Percentiles rank a stretch among this genome's conserved stretches.
phyloP scores from a whole-genome alignment of 106 monocot species.

The Dendrobium officinale region DNA sequence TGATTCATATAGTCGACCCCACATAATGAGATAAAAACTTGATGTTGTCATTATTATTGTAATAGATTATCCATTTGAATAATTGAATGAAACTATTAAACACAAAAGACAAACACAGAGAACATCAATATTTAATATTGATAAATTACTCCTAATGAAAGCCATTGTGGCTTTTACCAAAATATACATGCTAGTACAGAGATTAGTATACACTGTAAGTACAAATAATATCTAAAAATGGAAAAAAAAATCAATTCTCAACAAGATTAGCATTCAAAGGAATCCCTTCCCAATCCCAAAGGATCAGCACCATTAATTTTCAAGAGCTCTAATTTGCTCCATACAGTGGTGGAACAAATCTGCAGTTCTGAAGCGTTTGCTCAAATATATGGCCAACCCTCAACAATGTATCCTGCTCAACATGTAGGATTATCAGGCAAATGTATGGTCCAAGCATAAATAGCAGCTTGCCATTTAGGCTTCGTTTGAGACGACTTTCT shows the following conservation, averaged over 20 bases:
- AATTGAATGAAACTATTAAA: not conserved
- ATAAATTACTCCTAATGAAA: not conserved
- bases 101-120: not conserved
- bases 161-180: not conserved
- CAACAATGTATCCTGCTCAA: conserved; percentile 58
- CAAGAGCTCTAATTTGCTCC: not conserved
- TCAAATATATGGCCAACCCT: conserved; percentile 83
- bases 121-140: not conserved
- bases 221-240: not conserved
- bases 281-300: not conserved
- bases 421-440: conserved; percentile 2
- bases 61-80: no score
- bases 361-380: conserved; percentile 55
- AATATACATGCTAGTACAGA: not conserved
- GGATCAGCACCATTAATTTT: not conserved
- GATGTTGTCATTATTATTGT: no score
- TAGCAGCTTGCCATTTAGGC: not conserved
- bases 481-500: no score
- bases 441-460: not conserved
- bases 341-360: conserved; percentile 46
- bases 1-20: no score
- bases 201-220: not conserved
- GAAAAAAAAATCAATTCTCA: not conserved
- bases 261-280: not conserved
- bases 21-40: no score